These are phyloP conservation scores for Drechslera avenae DNA, from an alignment of 2,329 filamentous ascomycete species.

Conservation along the genomic window DNA sequence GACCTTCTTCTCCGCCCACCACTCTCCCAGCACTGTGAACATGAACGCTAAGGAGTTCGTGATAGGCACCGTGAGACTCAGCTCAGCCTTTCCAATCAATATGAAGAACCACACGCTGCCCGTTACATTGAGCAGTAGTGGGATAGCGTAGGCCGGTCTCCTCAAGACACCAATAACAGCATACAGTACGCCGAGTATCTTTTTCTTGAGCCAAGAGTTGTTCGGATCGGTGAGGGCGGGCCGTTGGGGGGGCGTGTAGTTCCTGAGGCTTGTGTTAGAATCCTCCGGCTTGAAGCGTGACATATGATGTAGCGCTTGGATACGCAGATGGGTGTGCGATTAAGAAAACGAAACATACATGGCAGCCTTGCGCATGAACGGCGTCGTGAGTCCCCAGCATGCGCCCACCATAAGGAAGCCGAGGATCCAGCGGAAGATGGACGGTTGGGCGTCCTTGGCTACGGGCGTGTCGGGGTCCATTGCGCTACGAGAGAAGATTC, in stretches of 20 bases:
- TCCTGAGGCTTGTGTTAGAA: conserved; percentile 28
- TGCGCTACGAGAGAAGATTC: background rate
- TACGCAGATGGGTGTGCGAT: too few species aligned
- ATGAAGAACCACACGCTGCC: conserved; percentile 97
- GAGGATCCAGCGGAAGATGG: conserved; percentile 78
- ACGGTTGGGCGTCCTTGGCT: conserved; percentile 39
- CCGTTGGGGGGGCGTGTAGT: conserved; percentile 64
- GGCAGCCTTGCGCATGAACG: conserved; percentile 86
- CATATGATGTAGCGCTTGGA: too few species aligned
- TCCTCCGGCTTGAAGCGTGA: background rate
- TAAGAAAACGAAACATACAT: conserved; percentile 46
- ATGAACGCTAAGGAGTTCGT: conserved; percentile 93
- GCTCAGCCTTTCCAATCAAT: conserved; percentile 86
- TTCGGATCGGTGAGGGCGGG: conserved; percentile 42
- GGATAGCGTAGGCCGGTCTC: conserved; percentile 83
- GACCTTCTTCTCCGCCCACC: conserved; percentile 91
- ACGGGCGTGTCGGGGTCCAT: conserved; percentile 42
- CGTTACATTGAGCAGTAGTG: conserved; percentile 84
- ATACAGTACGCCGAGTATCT: conserved; percentile 69
- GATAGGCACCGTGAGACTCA: conserved; percentile 92
- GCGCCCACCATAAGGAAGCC: conserved; percentile 90
- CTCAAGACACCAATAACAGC: conserved; percentile 77
- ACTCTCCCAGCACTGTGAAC: conserved; percentile 94
- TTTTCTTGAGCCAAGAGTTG: conserved; percentile 66
- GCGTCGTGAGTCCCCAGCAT: conserved; percentile 89